phyloP scores from a whole-genome alignment of 306 rosid genomes.

The Calophaca sinica region DNA sequence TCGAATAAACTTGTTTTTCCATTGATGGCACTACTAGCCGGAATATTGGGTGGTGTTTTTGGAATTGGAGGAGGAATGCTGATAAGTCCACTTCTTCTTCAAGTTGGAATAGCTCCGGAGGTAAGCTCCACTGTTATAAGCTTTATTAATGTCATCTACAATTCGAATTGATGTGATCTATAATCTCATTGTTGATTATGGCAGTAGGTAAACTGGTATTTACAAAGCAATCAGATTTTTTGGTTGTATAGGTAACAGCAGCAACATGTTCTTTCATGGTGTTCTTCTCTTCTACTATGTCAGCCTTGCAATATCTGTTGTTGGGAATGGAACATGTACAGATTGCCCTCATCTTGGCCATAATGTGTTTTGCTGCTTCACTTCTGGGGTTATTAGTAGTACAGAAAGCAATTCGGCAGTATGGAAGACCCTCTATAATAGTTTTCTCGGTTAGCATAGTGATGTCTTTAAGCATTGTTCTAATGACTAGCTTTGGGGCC shows the following conservation, averaged over 20 bases:
- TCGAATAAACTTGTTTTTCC: conserved; percentile 71
- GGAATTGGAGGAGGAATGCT: conserved; percentile 99
- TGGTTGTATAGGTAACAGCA: conserved; percentile 66
- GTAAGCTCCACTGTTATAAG: conserved; percentile 42
- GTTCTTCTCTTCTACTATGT: conserved; percentile 89
- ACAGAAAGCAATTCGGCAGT: conserved; percentile 62
- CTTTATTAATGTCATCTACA: no score
- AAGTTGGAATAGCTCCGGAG: conserved; percentile 81
- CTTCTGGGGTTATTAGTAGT: conserved; percentile 74
- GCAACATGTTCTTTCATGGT: conserved; percentile 97
- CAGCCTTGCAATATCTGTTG: conserved; percentile 75
- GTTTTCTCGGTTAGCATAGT: conserved; percentile 79
- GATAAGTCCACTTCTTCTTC: conserved; percentile 91
- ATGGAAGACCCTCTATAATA: conserved; percentile 86
- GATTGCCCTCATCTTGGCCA: conserved; percentile 60
- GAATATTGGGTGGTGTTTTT: conserved; percentile 82
- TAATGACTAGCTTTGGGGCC: conserved; percentile 85
- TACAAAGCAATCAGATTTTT: not conserved
- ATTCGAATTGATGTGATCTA: no score
- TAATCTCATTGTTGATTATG: conserved; percentile 4
- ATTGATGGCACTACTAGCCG: conserved; percentile 75
- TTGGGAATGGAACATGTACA: conserved; percentile 77
- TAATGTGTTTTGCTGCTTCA: conserved; percentile 74
- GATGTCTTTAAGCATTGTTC: conserved; percentile 75
- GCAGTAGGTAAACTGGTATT: not conserved